Percentiles rank a stretch among this genome's conserved stretches.
These are phyloP conservation scores for Spathaspora boniae DNA, from an alignment of 805 yeast genomes.

Conservation along the genomic window DNA sequence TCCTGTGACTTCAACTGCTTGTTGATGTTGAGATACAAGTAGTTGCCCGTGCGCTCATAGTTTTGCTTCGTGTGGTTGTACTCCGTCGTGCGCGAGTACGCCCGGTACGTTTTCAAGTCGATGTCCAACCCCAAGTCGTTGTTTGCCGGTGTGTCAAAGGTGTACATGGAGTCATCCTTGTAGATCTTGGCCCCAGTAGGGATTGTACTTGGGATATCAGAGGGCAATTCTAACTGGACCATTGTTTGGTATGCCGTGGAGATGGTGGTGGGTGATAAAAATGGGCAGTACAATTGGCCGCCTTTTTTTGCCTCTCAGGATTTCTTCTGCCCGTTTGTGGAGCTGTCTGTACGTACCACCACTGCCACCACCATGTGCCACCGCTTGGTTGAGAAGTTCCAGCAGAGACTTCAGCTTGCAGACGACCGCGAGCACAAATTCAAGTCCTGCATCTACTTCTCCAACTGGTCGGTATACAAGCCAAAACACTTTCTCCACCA, in stretches of 20 bases:
- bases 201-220: constrained; percentile 17
- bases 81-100: constrained; percentile 49
- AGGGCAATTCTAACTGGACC: constrained; percentile 12
- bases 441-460: constrained; percentile 44
- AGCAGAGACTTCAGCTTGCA: constrained; percentile 2
- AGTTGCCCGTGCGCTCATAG: constrained; percentile 48
- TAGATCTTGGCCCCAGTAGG: constrained; percentile 42
- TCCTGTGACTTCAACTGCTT: constrained; percentile 46
- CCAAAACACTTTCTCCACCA: constrained; percentile 54
- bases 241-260: background rate
- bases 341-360: background rate
- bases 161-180: constrained; percentile 89
- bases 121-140: constrained; percentile 60
- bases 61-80: constrained; percentile 58
- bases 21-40: constrained; percentile 54
- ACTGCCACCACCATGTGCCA: background rate
- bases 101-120: constrained; percentile 70
- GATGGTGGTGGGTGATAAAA: background rate
- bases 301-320: background rate
- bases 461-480: constrained; percentile 45
- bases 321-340: background rate
- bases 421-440: constrained; percentile 4
- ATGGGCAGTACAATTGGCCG: background rate
- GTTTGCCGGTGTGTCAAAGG: constrained; percentile 66
- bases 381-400: constrained; percentile 6